Percentiles rank a stretch among this genome's conserved stretches.
Conservation (phyloP, 805 yeast genomes). For the Komagataella mondaviorum region DNA sequence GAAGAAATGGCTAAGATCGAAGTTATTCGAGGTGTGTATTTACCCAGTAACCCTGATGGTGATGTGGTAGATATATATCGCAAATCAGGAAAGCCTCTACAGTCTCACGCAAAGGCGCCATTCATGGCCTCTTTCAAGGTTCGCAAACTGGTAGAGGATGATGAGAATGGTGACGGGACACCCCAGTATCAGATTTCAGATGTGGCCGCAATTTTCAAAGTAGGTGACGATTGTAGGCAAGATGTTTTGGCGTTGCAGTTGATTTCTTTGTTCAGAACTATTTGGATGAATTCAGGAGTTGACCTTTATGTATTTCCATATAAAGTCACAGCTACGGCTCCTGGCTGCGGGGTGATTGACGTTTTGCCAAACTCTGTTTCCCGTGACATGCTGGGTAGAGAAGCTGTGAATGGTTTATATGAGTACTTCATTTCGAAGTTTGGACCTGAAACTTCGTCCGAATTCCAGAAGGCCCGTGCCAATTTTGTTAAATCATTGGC, state of each 20-base stretch:
- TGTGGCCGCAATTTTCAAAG: conserved; percentile 93
- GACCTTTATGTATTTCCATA: conserved; percentile 89
- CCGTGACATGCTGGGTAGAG: conserved; percentile 97
- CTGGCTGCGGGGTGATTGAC: conserved; percentile 98
- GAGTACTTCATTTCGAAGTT: conserved; percentile 86
- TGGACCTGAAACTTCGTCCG: conserved; percentile 87
- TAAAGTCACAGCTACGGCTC: conserved; percentile 96
- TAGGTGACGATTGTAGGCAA: conserved; percentile 98
- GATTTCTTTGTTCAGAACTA: conserved; percentile 80
- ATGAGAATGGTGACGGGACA: conserved; percentile 13
- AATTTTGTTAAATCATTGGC: conserved; percentile 91
- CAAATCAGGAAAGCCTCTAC: conserved; percentile 86
- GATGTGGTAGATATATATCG: conserved; percentile 84
- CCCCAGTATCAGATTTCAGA: conserved; percentile 20
- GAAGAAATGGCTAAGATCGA: conserved; percentile 79
- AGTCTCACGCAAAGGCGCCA: conserved; percentile 98
- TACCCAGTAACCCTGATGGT: conserved; percentile 96
- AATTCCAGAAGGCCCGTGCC: conserved; percentile 82
- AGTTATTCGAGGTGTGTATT: conserved; percentile 72
- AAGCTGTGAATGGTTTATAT: conserved; percentile 92
- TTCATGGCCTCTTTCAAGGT: conserved; percentile 93
- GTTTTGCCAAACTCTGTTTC: conserved; percentile 91
- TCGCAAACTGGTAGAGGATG: conserved; percentile 37
- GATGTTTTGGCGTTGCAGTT: conserved; percentile 90
- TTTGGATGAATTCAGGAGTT: conserved; percentile 79